Conservation (phyloP, 305 asterid species). For the Withania somnifera region DNA sequence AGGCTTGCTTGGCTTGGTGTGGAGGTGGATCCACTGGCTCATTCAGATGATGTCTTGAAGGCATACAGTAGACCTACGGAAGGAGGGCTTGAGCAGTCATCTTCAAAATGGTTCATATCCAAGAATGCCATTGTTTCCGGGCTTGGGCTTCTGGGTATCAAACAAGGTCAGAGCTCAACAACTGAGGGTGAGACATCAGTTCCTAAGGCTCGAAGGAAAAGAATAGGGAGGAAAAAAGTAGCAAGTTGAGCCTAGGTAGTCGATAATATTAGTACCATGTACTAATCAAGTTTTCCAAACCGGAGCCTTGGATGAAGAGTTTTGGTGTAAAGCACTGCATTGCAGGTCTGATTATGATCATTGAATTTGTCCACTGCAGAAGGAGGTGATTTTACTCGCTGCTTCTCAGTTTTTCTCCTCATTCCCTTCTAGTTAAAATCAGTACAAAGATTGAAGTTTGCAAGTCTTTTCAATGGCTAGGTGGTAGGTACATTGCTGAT, state of each 20-base stretch:
- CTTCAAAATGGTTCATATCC: slow-evolving; percentile 95
- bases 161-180: slow-evolving; percentile 43
- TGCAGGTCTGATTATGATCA: not conserved
- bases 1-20: slow-evolving; percentile 92
- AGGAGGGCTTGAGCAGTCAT: slow-evolving; percentile 38
- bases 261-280: not conserved
- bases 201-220: slow-evolving; percentile 74
- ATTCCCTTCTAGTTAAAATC: not conserved
- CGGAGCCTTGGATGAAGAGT: not conserved
- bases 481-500: not conserved
- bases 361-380: not conserved
- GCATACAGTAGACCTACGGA: slow-evolving; percentile 75
- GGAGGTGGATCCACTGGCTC: slow-evolving; percentile 82
- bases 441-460: not conserved
- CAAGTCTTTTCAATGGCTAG: not conserved
- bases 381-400: not conserved
- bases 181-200: slow-evolving; percentile 36
- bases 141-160: slow-evolving; percentile 85
- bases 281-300: not conserved
- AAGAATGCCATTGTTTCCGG: slow-evolving; percentile 80
- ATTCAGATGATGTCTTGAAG: slow-evolving; percentile 49
- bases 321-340: not conserved
- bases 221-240: slow-evolving; percentile 70
- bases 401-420: not conserved
- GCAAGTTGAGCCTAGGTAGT: slow-evolving; percentile 15